Evolutionary conservation across 768 basidiomycete genomes (phyloP).

Genomic region (Strobilomyces dryophilus): DNA sequence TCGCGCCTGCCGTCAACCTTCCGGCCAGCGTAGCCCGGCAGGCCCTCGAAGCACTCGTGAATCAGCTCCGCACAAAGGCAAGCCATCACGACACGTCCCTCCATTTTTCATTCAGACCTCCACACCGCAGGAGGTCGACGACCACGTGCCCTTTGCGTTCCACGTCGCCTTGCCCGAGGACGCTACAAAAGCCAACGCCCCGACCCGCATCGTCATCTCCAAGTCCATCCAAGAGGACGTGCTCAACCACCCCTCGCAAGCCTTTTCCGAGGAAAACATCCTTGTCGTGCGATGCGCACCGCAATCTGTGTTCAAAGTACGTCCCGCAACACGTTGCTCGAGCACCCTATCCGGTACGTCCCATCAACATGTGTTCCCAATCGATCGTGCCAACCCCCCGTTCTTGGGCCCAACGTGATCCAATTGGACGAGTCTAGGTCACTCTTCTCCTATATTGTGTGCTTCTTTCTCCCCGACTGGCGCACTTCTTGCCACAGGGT

Average conservation of each 20-base stretch:
- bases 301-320: slow-evolving; percentile 91
- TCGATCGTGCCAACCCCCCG: slow-evolving; percentile 3
- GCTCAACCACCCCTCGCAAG: slow-evolving; percentile 63
- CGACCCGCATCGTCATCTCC: slow-evolving; percentile 78
- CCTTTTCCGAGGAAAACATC: slow-evolving; percentile 82
- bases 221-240: slow-evolving; percentile 83
- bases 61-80: slow-evolving; percentile 77
- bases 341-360: slow-evolving; percentile 78
- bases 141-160: slow-evolving; percentile 90
- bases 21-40: slow-evolving; percentile 85
- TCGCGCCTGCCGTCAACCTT: slow-evolving; percentile 86
- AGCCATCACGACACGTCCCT: slow-evolving; percentile 22
- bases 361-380: background rate
- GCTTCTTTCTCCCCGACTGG: slow-evolving; percentile 96
- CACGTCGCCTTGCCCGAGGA: slow-evolving; percentile 72
- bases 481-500: slow-evolving; percentile 85
- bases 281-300: slow-evolving; percentile 89
- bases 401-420: slow-evolving; percentile 3
- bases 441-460: slow-evolving; percentile 89
- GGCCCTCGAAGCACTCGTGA: slow-evolving; percentile 83
- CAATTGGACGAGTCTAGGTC: slow-evolving; percentile 47
- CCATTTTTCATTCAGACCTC: slow-evolving; percentile 4
- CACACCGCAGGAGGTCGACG: slow-evolving; percentile 50
- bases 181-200: slow-evolving; percentile 43
- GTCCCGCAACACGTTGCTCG: slow-evolving; percentile 92